These are phyloP conservation scores for Hypoxylon sp. DNA, from an alignment of 2,329 filamentous ascomycete species.

Conservation along the genomic window DNA sequence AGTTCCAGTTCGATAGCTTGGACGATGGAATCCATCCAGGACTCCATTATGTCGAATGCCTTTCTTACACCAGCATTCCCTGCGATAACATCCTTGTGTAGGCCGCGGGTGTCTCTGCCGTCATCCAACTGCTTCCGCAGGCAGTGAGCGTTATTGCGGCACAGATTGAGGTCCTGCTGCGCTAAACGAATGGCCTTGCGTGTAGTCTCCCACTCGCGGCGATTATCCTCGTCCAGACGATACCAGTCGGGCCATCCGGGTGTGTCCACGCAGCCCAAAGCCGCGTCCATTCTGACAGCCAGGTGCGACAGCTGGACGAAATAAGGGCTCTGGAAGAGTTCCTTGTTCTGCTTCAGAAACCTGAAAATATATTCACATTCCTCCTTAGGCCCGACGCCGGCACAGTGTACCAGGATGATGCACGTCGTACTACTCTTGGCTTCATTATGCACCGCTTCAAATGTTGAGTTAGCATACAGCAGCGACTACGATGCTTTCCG, in stretches of 20 bases:
- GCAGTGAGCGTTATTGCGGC: not conserved
- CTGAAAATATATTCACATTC: not conserved
- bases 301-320: conserved; percentile 8
- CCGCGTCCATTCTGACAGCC: not conserved
- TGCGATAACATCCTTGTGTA: not conserved
- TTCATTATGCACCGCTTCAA: conserved; percentile 8
- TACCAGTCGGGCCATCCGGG: not conserved
- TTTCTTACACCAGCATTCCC: conserved; percentile 1
- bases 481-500: not conserved
- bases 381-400: too few species aligned
- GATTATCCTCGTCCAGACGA: not conserved
- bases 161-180: not conserved
- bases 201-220: not conserved
- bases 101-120: not conserved
- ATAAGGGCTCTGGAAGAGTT: conserved; percentile 1
- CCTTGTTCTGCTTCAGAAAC: conserved; percentile 2
- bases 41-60: conserved; percentile 2
- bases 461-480: not conserved
- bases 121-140: conserved; percentile 2
- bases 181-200: not conserved
- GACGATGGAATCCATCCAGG: not conserved
- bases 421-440: conserved; percentile 13
- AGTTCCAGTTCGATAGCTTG: conserved; percentile 4
- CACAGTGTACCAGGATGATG: not conserved
- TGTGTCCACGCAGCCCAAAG: not conserved